A percentile compares a stretch with the other conserved stretches of the same genome.
Conservation (phyloP, 2,329 filamentous ascomycete species). For the Penicillium sp. region DNA sequence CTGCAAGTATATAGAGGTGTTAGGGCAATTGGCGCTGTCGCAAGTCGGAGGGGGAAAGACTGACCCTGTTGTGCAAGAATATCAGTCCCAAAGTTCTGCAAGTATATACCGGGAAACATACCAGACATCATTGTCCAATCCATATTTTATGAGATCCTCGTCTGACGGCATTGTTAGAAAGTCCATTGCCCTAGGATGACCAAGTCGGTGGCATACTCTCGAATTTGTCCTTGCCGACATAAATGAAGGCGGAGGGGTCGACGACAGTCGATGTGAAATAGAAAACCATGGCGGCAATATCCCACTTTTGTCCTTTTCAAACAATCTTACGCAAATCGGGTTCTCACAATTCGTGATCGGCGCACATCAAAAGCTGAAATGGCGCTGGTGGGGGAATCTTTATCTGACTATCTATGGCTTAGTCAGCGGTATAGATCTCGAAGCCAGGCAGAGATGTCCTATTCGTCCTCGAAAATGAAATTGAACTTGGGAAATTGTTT, state of each 20-base stretch:
- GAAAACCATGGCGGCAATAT: conserved; percentile 68
- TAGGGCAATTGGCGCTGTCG: conserved; percentile 5
- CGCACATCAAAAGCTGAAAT: background rate
- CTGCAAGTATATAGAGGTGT: conserved; percentile 42
- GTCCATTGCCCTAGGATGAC: background rate
- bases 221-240: conserved; percentile 98
- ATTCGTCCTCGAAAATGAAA: background rate
- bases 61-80: conserved; percentile 28
- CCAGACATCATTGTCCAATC: conserved; percentile 96
- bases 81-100: conserved; percentile 5
- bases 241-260: conserved; percentile 79
- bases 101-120: conserved; percentile 34
- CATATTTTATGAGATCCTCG: conserved; percentile 87
- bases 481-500: background rate
- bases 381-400: conserved; percentile 1
- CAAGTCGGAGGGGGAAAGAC: conserved; percentile 14
- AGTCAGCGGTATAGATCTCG: background rate
- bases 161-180: conserved; percentile 53
- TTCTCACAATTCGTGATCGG: background rate
- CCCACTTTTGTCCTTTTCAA: background rate
- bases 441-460: background rate
- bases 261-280: conserved; percentile 90
- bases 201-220: conserved; percentile 66
- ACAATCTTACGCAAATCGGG: background rate
- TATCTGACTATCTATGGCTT: background rate